These are phyloP conservation scores for Ophiocordyceps camponoti-floridani DNA, from an alignment of 2,329 filamentous ascomycete genomes.

Conservation along the genomic window DNA sequence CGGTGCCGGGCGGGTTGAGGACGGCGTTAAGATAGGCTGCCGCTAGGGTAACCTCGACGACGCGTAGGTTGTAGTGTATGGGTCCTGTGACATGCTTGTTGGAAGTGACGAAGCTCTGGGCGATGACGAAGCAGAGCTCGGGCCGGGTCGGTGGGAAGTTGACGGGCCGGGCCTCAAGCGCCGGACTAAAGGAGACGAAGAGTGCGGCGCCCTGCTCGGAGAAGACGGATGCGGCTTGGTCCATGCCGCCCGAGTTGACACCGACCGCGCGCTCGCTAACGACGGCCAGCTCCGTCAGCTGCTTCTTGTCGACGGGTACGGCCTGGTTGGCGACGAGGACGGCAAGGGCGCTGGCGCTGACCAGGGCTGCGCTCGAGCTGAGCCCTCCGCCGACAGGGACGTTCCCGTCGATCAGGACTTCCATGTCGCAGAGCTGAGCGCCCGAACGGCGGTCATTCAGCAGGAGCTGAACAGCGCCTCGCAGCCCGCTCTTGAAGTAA, in stretches of 20 bases:
- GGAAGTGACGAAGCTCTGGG: constrained; percentile 82
- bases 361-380: constrained; percentile 86
- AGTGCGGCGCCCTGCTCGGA: constrained; percentile 71
- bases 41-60: constrained; percentile 87
- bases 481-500: constrained; percentile 88
- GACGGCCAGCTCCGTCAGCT: constrained; percentile 81
- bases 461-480: constrained; percentile 64
- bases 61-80: constrained; percentile 88
- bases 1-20: constrained; percentile 35
- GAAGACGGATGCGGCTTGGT: constrained; percentile 92
- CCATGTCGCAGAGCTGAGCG: constrained; percentile 56
- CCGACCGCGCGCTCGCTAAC: constrained; percentile 88
- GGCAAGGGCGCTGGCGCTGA: constrained; percentile 75
- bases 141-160: constrained; percentile 66
- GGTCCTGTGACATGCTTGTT: constrained; percentile 92
- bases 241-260: constrained; percentile 96
- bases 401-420: constrained; percentile 77
- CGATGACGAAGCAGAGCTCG: constrained; percentile 80
- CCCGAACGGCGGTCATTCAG: constrained; percentile 36
- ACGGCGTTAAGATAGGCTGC: constrained; percentile 48
- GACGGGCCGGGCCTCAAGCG: constrained; percentile 58
- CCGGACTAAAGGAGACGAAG: constrained; percentile 77
- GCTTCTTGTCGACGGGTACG: constrained; percentile 66
- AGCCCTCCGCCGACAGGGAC: constrained; percentile 85
- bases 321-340: constrained; percentile 76